phyloP scores from a whole-genome alignment of 306 rosid species.

The Glycine tomentella region DNA sequence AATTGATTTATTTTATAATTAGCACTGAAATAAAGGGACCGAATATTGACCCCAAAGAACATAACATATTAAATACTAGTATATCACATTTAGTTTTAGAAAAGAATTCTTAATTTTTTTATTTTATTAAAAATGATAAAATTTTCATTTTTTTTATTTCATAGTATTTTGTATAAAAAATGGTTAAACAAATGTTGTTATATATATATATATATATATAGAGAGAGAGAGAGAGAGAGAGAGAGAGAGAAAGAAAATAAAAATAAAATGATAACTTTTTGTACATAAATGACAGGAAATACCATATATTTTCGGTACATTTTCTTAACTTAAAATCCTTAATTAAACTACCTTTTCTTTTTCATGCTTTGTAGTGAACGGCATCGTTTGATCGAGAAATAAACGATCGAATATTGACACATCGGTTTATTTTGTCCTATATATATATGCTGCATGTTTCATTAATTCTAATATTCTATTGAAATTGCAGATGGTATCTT shows the following conservation, averaged over 20 bases:
- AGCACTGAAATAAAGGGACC: slow-evolving; percentile 4
- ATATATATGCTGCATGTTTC: neutral
- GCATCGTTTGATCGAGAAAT: neutral
- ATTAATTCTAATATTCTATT: neutral
- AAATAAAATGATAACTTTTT: too few species aligned
- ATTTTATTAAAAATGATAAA: neutral
- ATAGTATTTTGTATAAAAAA: neutral
- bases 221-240: too few species aligned
- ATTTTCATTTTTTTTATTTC: neutral
- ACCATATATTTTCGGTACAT: neutral
- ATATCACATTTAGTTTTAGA: neutral
- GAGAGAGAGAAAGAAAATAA: too few species aligned
- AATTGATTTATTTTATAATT: neutral
- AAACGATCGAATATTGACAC: neutral
- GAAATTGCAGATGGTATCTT: slow-evolving; percentile 1
- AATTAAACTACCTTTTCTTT: neutral
- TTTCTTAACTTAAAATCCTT: neutral
- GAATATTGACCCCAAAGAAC: neutral
- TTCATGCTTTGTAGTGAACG: neutral
- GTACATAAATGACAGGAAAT: neutral
- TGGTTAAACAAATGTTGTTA: neutral
- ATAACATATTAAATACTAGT: neutral
- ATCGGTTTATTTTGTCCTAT: neutral
- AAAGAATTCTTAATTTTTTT: neutral
- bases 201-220: too few species aligned